Percentiles rank a stretch among this genome's conserved stretches.
Conservation (phyloP, 2,329 filamentous ascomycete species). For the Trichoderma oligosporum region DNA sequence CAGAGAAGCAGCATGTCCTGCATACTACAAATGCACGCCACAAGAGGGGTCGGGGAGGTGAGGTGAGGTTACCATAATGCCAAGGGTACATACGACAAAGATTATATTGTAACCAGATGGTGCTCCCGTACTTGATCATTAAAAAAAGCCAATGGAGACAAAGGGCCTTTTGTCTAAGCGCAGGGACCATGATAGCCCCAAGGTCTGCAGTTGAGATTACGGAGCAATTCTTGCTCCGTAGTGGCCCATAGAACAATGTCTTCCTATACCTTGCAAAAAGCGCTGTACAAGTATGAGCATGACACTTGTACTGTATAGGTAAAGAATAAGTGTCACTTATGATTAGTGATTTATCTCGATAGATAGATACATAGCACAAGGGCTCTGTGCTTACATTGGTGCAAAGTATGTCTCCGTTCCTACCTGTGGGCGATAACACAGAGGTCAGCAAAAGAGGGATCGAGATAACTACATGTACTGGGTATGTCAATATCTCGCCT, state of each 20-base stretch:
- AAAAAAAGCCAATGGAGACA: neutral
- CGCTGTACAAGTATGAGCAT: no score
- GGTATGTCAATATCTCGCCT: neutral
- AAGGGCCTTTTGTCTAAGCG: neutral
- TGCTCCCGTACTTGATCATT: neutral
- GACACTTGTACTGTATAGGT: no score
- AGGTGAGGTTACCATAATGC: slow-evolving; percentile 2
- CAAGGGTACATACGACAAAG: neutral
- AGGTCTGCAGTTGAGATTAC: neutral
- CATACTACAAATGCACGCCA: slow-evolving; percentile 2
- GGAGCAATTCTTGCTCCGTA: slow-evolving; percentile 6
- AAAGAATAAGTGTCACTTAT: no score
- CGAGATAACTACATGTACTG: neutral
- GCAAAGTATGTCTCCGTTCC: no score
- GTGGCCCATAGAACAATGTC: neutral
- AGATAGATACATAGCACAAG: no score
- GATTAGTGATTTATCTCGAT: no score
- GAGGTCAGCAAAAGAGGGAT: no score
- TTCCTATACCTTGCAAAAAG: neutral
- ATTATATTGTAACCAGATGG: neutral
- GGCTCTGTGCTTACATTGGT: no score
- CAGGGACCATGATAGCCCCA: neutral
- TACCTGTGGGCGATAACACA: no score
- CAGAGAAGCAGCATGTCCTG: neutral
- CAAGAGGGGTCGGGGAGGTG: slow-evolving; percentile 6